These are phyloP conservation scores for Tolypocladium nubicola DNA, from an alignment of 2,329 filamentous ascomycete genomes.

Conservation along the genomic window DNA sequence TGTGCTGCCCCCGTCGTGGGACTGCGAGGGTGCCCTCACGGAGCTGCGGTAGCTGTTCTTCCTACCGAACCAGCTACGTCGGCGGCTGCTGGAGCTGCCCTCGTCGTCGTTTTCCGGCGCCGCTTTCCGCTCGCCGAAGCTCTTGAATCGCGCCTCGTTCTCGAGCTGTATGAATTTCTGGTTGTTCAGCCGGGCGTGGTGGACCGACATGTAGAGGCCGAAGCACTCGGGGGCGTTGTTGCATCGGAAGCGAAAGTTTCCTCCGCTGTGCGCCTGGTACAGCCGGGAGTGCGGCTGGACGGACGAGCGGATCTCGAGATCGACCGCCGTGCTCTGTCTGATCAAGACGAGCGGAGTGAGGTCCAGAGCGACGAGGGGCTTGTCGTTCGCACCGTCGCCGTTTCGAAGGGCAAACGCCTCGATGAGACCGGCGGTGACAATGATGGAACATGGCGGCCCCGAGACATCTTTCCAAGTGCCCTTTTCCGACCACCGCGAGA, in stretches of 20 bases:
- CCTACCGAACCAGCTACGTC: slow-evolving; percentile 49
- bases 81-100: slow-evolving; percentile 32
- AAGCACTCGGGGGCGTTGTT: slow-evolving; percentile 68
- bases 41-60: slow-evolving; percentile 57
- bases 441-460: slow-evolving; percentile 39
- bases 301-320: slow-evolving; percentile 87
- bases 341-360: slow-evolving; percentile 87
- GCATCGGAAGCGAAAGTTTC: slow-evolving; percentile 85
- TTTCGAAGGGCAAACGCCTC: slow-evolving; percentile 39
- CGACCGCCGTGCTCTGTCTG: slow-evolving; percentile 80
- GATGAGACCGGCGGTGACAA: slow-evolving; percentile 47
- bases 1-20: slow-evolving; percentile 64
- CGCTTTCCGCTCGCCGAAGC: slow-evolving; percentile 48
- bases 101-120: slow-evolving; percentile 39
- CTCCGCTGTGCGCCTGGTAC: slow-evolving; percentile 46
- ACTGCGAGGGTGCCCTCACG: slow-evolving; percentile 50
- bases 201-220: slow-evolving; percentile 74
- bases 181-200: slow-evolving; percentile 83
- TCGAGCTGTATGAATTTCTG: slow-evolving; percentile 68
- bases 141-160: slow-evolving; percentile 60
- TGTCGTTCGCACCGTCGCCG: slow-evolving; percentile 20
- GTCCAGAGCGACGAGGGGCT: slow-evolving; percentile 60
- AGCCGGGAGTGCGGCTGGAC: slow-evolving; percentile 64
- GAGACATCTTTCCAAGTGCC: slow-evolving; percentile 50
- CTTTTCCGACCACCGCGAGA: slow-evolving; percentile 53